Evolutionary conservation across 2,329 filamentous ascomycete genomes (phyloP), one percentile per base, ranked within the genome.

Genomic region (Aspergillus sp.): DNA sequence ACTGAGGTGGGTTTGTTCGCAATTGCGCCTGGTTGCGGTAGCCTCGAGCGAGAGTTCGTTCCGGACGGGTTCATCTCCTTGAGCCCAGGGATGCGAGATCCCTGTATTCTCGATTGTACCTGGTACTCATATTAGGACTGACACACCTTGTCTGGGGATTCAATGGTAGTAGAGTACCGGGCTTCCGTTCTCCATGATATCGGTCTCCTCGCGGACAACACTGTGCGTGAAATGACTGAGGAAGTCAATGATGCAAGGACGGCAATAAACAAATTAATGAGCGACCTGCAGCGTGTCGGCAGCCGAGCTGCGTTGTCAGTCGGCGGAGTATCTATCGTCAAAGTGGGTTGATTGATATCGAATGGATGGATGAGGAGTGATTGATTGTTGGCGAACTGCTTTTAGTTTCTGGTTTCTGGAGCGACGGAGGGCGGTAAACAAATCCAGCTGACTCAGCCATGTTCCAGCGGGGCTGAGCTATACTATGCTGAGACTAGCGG

Each of bases 31-130:
- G 76, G 74, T 11, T 79, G 77, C 49, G 74, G 72, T 70, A 83
- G 76, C 59, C 66, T 71, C 2, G 73, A 74, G 52, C 70, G 70
- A 39, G 83, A 81, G 63, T 88, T 88, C 62, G 79, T 80, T 41
- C 76, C 77, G 12, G 81, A 76, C 4, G 78, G 74, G 30, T 76
- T 80, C 70, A 85, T 74, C 65, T 85, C 83, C 57, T 68, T 70
- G 41, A 85, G 75, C 13, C 71, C 68, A 11, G 72, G 73, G 26
- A 74, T 68, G 59, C 71, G 69, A 39, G 63, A 66, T 20, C 67
- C 70, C 59, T 64, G 66, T 8, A 62, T 60, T 50, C 65, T 68
- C 22, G 70, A 56, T 24, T 71, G 68, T 43, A 58, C 56, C 67
- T 74, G 60, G 18, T 36, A 41, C 6, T 24, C 36, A 22, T 18